Evolutionary conservation across 352 stramenopile species (phyloP).

Genomic region (Blastocystis sp.): DNA sequence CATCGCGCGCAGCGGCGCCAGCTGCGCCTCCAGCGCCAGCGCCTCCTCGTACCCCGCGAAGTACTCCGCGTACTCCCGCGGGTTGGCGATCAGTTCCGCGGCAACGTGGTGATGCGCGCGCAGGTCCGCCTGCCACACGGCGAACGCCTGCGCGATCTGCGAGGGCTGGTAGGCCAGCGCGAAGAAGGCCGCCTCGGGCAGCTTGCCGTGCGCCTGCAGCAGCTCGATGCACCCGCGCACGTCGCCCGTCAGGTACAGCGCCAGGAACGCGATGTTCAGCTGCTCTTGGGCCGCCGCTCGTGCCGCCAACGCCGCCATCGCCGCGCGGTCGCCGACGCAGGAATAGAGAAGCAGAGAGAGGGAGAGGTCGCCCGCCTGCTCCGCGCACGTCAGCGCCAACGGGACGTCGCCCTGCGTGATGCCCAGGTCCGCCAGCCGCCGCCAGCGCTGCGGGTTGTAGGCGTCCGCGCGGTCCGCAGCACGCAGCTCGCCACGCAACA

Average conservation of each 20-base stretch:
- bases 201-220: slow-evolving; percentile 86
- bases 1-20: slow-evolving; percentile 78
- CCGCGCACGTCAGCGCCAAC: slow-evolving; percentile 84
- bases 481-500: slow-evolving; percentile 78
- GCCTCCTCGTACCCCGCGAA: slow-evolving; percentile 91
- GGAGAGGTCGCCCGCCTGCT: slow-evolving; percentile 90
- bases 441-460: slow-evolving; percentile 65
- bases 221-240: slow-evolving; percentile 90
- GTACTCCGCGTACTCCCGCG: slow-evolving; percentile 83
- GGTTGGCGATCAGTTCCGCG: slow-evolving; percentile 88
- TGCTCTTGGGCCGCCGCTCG: slow-evolving; percentile 81
- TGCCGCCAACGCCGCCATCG: slow-evolving; percentile 83
- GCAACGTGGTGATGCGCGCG: slow-evolving; percentile 81
- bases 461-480: slow-evolving; percentile 71
- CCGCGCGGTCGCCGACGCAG: slow-evolving; percentile 85
- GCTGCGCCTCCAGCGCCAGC: slow-evolving; percentile 87
- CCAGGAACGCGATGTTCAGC: slow-evolving; percentile 82
- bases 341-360: slow-evolving; percentile 93
- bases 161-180: slow-evolving; percentile 93
- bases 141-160: slow-evolving; percentile 83
- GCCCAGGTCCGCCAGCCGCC: slow-evolving; percentile 74
- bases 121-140: slow-evolving; percentile 87
- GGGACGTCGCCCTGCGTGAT: slow-evolving; percentile 76
- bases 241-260: slow-evolving; percentile 87
- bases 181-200: slow-evolving; percentile 96